phyloP scores from a whole-genome alignment of 495 filamentous ascomycete species.

The Terfezia claveryi region DNA sequence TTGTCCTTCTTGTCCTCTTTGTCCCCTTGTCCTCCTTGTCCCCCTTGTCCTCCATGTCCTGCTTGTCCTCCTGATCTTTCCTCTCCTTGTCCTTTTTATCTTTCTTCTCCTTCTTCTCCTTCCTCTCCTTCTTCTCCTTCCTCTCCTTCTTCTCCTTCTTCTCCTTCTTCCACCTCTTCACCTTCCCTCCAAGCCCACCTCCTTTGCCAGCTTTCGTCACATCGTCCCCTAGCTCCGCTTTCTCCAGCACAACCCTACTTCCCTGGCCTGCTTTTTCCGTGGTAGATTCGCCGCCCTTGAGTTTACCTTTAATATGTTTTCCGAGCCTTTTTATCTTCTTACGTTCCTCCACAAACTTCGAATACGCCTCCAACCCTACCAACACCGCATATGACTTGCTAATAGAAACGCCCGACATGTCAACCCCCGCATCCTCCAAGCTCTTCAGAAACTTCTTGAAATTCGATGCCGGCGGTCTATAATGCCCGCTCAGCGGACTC shows the following conservation, averaged over 20 bases:
- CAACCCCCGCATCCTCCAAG: constrained; percentile 49
- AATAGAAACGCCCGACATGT: constrained; percentile 56
- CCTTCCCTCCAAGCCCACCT: not conserved
- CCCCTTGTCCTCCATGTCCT: not conserved
- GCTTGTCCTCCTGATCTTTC: constrained; percentile 13
- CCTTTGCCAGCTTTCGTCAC: not conserved
- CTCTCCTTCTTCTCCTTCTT: constrained; percentile 9
- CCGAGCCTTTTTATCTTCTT: constrained; percentile 31
- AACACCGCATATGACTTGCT: constrained; percentile 63
- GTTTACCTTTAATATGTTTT: constrained; percentile 15
- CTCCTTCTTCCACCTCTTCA: constrained; percentile 2
- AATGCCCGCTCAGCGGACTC: constrained; percentile 52
- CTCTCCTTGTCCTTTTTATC: constrained; percentile 9
- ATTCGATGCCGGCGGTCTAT: constrained; percentile 56
- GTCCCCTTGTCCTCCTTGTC: not conserved
- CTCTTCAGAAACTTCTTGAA: constrained; percentile 58
- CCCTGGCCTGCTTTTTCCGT: not conserved
- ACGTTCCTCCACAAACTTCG: constrained; percentile 30
- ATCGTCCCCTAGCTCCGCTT: constrained; percentile 1
- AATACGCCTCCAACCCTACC: constrained; percentile 61
- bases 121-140: constrained; percentile 14
- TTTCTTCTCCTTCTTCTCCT: not conserved
- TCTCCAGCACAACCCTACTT: not conserved
- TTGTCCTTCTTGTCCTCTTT: not conserved
- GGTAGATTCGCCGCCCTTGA: constrained; percentile 2